phyloP scores from a whole-genome alignment of 2,329 filamentous ascomycete species.

The Nemania sp. region DNA sequence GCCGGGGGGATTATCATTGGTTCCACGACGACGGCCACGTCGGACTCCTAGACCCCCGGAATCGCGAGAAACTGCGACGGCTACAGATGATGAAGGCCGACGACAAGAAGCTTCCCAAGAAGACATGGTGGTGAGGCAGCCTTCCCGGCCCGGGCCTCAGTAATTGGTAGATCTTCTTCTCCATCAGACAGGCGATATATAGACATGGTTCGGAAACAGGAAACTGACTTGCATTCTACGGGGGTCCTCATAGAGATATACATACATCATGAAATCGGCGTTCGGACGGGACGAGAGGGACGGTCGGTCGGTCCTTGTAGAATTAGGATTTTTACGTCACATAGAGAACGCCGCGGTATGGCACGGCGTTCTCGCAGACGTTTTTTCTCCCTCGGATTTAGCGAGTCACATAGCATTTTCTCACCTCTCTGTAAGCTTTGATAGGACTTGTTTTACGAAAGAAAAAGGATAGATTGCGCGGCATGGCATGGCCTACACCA shows the following conservation, averaged over 20 bases:
- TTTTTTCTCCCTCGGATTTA: too few species aligned
- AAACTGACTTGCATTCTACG: neutral
- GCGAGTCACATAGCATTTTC: slow-evolving; percentile 13
- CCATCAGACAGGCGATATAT: too few species aligned
- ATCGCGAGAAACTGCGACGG: slow-evolving; percentile 57
- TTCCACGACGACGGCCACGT: slow-evolving; percentile 54
- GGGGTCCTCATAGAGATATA: slow-evolving; percentile 13
- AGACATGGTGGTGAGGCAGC: slow-evolving; percentile 36
- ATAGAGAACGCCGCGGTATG: neutral
- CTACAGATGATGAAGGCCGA: slow-evolving; percentile 53
- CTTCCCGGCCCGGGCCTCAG: neutral
- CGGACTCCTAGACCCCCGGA: slow-evolving; percentile 56
- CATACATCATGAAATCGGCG: too few species aligned
- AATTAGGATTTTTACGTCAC: slow-evolving; percentile 8
- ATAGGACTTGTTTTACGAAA: neutral
- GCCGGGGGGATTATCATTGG: slow-evolving; percentile 43
- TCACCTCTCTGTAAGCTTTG: slow-evolving; percentile 11
- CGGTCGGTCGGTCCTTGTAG: too few species aligned
- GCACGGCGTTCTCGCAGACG: too few species aligned
- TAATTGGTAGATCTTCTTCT: neutral
- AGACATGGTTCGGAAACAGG: neutral
- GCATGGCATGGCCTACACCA: too few species aligned
- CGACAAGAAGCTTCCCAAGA: slow-evolving; percentile 38
- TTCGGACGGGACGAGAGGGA: neutral
- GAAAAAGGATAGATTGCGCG: slow-evolving; percentile 3